Evolutionary conservation across 345 rosid genomes (phyloP), one percentile per base, ranked within the genome.

Genomic region (Kernera saxatilis): DNA sequence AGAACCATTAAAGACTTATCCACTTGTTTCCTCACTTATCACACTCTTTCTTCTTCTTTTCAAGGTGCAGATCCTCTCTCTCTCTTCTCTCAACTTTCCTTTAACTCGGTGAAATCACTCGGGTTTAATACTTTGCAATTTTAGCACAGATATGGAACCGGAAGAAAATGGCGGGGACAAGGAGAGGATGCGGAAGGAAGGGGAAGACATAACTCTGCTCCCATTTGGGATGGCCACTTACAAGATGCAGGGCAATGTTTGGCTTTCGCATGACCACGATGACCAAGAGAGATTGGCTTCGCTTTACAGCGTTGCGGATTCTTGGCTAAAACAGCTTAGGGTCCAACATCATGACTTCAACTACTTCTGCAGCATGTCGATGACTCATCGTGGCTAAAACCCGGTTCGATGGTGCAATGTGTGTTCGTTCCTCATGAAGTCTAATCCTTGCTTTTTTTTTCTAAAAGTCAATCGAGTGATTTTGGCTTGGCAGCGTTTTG

Each of bases 291-390:
- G 88, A 82, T 77, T 94, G 25, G 69, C 37, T 56, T 94, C 99
- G 10, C 93, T 94, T 30, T 77, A 80, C 51, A 84, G 99, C 19
- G 96, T 94, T 73, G 98, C 99, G 0, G 96, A 94, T 82, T 94
- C 99, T 5, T 94, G 99, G 99, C 86, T 94, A 41, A 94, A 91
- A 86, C 99, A 94, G 67, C 91, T 94, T 3, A 74, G 83, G 80
- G 98, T 91, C 67, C 91, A 89, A 76, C 99, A 94, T 84, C 98
- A 88, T 50, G 99, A 94, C 82, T 94, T 88, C 80, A 83, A 88
- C 80, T 88, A 89, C 86, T 94, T 91, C 86, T 82, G 71, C 32
- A 89, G 82, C 70, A 76, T 70, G 71, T 54, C 71, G 11, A 62
- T 54, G 75, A 45, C 30, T 56, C 77, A 80, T 78, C 92, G 82